phyloP scores from a whole-genome alignment of 108 stramenopile species.

The Skeletonema marinoi region DNA sequence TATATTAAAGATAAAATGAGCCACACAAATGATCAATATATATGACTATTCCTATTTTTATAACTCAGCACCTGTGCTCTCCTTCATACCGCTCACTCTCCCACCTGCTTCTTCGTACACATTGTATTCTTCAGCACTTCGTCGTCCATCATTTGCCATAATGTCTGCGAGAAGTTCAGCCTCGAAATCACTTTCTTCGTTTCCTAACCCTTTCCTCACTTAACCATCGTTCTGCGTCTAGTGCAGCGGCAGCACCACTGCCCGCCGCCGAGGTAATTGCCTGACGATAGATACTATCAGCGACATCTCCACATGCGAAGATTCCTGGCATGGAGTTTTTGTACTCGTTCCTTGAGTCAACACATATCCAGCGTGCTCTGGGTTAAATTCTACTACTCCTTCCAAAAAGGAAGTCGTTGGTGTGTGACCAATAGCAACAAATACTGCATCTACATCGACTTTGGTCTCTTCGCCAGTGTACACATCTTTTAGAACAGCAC shows the following conservation, averaged over 20 bases:
- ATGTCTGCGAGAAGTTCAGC: slow-evolving; percentile 86
- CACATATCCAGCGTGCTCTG: slow-evolving; percentile 85
- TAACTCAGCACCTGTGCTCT: slow-evolving; percentile 67
- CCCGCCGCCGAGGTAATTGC: slow-evolving; percentile 95
- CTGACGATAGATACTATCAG: slow-evolving; percentile 94
- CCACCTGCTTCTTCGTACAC: slow-evolving; percentile 85
- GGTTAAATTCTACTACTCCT: slow-evolving; percentile 83
- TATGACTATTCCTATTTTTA: slow-evolving; percentile 16
- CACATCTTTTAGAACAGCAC: slow-evolving; percentile 69
- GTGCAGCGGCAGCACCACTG: slow-evolving; percentile 93
- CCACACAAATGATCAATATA: neutral
- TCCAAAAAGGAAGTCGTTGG: slow-evolving; percentile 88
- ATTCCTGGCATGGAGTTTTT: slow-evolving; percentile 90
- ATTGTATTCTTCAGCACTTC: slow-evolving; percentile 59
- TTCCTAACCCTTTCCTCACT: slow-evolving; percentile 87
- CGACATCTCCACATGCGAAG: slow-evolving; percentile 95
- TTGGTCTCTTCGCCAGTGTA: slow-evolving; percentile 59
- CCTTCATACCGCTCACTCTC: slow-evolving; percentile 76
- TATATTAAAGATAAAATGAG: slow-evolving; percentile 5
- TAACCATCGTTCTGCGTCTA: slow-evolving; percentile 95
- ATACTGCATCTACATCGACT: slow-evolving; percentile 80
- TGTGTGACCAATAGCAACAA: slow-evolving; percentile 95
- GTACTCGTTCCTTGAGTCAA: slow-evolving; percentile 64
- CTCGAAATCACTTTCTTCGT: slow-evolving; percentile 85
- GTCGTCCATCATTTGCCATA: slow-evolving; percentile 49